Base-by-base conservation (phyloP, 2,329 filamentous ascomycete species). In the Penicillium sp. region DNA sequence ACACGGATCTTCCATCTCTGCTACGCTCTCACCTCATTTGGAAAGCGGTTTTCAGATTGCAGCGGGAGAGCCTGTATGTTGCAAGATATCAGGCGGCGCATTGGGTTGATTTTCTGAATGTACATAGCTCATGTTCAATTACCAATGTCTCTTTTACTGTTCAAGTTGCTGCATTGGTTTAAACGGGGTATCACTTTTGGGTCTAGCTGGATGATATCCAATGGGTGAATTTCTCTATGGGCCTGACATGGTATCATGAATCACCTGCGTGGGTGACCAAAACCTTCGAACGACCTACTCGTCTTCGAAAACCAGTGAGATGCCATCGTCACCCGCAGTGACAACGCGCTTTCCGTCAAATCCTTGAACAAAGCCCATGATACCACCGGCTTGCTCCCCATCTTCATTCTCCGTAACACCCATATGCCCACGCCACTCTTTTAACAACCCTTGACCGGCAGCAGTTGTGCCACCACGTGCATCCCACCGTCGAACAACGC, bases 401-500 rank as follows among this genome's bases (percentile, higher is more conserved):
- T 52, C 85, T 64, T 61, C 57, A 25, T 61, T 66, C 42, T 67
- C 65, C 2, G 54, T 52, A 14, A 64, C 45, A 13, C 58, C 61
- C 42, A 64, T 40, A 62, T 98, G 92, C 0, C 92, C 92, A 63
- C 76, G 87, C 89, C 89, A 96, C 66, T 95, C 89, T 48, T 81
- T 83, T 15, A 86, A 68, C 35, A 94, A 68, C 0, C 86, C 88
- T 35, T 80, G 79, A 6, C 74, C 78, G 2, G 78, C 79, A 1
- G 76, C 77, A 1, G 76, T 74, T 1, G 79, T 84, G 6, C 82
- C 80, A 37, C 80, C 82, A 30, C 81, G 66, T 4, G 77, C 72
- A 65, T 98, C 90, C 92, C 92, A 98, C 43, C 89, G 73, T 55
- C 86, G 75, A 13, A 98, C 79, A 0, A 89, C 87, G 12, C 92